Conservation (phyloP, 257 asterid genomes). For the Plantago major region DNA sequence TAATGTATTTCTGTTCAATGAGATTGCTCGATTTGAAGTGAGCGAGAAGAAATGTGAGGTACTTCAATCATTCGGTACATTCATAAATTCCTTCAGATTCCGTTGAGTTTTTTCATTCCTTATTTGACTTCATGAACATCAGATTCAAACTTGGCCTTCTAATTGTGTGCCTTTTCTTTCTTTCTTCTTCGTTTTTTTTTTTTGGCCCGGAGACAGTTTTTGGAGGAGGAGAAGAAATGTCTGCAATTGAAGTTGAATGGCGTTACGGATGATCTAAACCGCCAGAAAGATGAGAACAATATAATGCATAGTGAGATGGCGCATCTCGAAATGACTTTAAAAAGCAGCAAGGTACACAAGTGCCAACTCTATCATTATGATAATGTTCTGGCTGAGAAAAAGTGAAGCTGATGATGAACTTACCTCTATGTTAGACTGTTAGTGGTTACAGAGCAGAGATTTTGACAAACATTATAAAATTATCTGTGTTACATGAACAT, state of each 20-base stretch:
- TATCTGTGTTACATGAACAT: too few relatives aligned
- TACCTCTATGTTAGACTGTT: too few relatives aligned
- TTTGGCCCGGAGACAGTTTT: slow-evolving; percentile 29
- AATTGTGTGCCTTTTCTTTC: neutral
- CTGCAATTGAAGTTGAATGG: slow-evolving; percentile 46
- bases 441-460: too few relatives aligned
- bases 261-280: slow-evolving; percentile 40
- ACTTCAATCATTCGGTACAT: neutral
- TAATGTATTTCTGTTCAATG: slow-evolving; percentile 34
- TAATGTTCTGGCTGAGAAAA: too few relatives aligned
- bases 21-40: slow-evolving; percentile 34
- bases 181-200: too few relatives aligned
- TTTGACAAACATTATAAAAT: too few relatives aligned
- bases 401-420: too few relatives aligned
- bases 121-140: slow-evolving; percentile 7
- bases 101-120: neutral
- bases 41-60: slow-evolving; percentile 41
- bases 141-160: slow-evolving; percentile 5
- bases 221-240: slow-evolving; percentile 60
- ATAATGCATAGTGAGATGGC: slow-evolving; percentile 46
- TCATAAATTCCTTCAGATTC: neutral
- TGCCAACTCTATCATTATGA: neutral
- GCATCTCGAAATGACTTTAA: slow-evolving; percentile 41
- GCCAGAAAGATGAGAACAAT: slow-evolving; percentile 46
- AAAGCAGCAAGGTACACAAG: slow-evolving; percentile 46